phyloP scores from a whole-genome alignment of 2,329 filamentous ascomycete genomes.

The Microsporum ferrugineum region DNA sequence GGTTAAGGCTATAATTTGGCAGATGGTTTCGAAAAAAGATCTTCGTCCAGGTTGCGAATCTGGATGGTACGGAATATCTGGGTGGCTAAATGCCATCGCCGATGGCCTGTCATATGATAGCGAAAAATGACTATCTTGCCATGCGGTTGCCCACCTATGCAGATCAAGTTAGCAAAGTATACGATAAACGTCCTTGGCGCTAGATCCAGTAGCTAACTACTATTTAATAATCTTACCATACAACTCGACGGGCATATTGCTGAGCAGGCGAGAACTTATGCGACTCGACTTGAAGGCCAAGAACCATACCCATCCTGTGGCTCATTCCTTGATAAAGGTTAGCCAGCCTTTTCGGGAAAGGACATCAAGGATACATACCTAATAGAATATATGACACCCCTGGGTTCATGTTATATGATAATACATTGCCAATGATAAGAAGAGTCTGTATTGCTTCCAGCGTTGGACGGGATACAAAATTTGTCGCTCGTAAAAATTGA shows the following conservation, averaged over 20 bases:
- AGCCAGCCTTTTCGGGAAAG: neutral
- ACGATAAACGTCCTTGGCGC: neutral
- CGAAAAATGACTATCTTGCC: constrained; percentile 54
- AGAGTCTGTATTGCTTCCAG: constrained; percentile 52
- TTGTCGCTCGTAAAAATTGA: constrained; percentile 52
- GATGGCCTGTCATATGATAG: constrained; percentile 52
- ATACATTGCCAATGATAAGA: constrained; percentile 50
- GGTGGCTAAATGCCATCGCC: constrained; percentile 43
- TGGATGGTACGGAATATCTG: constrained; percentile 40
- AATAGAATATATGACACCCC: constrained; percentile 52
- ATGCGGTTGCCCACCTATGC: constrained; percentile 49
- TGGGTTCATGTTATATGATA: constrained; percentile 54
- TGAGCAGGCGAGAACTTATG: constrained; percentile 42
- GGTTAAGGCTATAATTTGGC: constrained; percentile 42
- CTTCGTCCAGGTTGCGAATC: constrained; percentile 39
- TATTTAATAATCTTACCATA: constrained; percentile 28
- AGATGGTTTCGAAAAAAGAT: constrained; percentile 49
- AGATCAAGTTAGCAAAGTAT: neutral
- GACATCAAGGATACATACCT: constrained; percentile 23
- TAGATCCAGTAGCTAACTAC: neutral
- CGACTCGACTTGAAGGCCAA: constrained; percentile 49
- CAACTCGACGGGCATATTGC: constrained; percentile 33
- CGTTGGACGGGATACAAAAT: constrained; percentile 51
- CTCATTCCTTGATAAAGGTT: constrained; percentile 38
- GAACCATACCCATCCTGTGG: constrained; percentile 48